Conservation (phyloP, 192 early-diverging fungal genomes). For the Piromyces finnis region DNA sequence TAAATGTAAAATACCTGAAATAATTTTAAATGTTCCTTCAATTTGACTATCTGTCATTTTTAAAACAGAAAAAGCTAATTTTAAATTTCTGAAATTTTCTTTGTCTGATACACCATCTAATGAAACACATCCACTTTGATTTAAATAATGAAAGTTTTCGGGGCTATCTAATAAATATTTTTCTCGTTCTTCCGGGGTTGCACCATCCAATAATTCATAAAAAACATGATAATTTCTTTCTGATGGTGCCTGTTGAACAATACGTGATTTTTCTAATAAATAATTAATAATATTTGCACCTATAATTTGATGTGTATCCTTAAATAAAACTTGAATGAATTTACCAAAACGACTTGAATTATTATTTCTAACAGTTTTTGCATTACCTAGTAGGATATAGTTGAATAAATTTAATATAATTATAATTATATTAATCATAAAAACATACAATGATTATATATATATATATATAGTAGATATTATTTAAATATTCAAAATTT, state of each 20-base stretch:
- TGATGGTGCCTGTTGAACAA: conserved; percentile 19
- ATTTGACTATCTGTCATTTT: background rate
- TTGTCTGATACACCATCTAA: conserved; percentile 18
- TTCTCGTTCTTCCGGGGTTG: conserved; percentile 15
- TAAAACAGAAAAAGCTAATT: background rate
- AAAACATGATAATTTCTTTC: conserved; percentile 41
- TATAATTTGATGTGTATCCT: conserved; percentile 15
- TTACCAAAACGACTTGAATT: conserved; percentile 41
- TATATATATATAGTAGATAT: too few species aligned
- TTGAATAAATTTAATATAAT: too few species aligned
- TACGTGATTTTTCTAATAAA: conserved; percentile 34
- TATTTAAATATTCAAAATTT: too few species aligned
- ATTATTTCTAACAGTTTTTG: conserved; percentile 35
- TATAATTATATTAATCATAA: too few species aligned
- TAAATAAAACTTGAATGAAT: conserved; percentile 32
- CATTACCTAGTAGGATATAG: too few species aligned
- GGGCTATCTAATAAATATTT: conserved; percentile 14
- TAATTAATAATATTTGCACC: conserved; percentile 35
- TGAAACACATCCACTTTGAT: conserved; percentile 27
- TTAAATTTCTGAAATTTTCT: conserved; percentile 1
- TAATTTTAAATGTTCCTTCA: background rate
- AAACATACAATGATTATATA: too few species aligned
- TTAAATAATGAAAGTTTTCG: conserved; percentile 14
- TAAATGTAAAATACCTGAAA: background rate
- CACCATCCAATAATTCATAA: conserved; percentile 25